Evolutionary conservation across 2,329 filamentous ascomycete species (phyloP).

Genomic region (Neopestalotiopsis sp.): DNA sequence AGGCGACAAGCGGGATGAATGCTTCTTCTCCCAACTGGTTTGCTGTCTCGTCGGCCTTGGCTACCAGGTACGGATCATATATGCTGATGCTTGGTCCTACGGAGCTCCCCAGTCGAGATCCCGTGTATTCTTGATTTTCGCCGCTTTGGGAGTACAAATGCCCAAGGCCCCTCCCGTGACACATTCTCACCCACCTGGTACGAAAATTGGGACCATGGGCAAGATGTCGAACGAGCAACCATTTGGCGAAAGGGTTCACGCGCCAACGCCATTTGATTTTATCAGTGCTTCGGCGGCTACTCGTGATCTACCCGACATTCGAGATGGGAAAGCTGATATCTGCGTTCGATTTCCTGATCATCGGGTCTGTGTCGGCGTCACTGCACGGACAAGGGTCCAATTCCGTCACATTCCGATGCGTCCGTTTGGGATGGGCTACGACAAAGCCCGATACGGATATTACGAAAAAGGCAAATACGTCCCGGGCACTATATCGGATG

Average conservation of each 20-base stretch:
- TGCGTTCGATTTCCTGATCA: slow-evolving; percentile 75
- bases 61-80: slow-evolving; percentile 74
- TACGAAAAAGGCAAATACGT: slow-evolving; percentile 32
- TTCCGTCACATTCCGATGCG: slow-evolving; percentile 64
- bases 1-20: slow-evolving; percentile 55
- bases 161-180: slow-evolving; percentile 63
- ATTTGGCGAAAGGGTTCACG: slow-evolving; percentile 59
- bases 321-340: slow-evolving; percentile 64
- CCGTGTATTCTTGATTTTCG: slow-evolving; percentile 74
- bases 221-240: slow-evolving; percentile 62
- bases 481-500: neutral
- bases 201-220: slow-evolving; percentile 53
- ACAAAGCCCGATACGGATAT: slow-evolving; percentile 45
- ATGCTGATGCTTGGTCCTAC: slow-evolving; percentile 72
- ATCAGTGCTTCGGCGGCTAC: slow-evolving; percentile 60
- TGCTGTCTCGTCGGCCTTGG: slow-evolving; percentile 77
- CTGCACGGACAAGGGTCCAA: slow-evolving; percentile 46
- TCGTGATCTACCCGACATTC: slow-evolving; percentile 65
- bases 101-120: slow-evolving; percentile 70
- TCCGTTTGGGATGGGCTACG: slow-evolving; percentile 61
- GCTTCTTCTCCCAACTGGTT: slow-evolving; percentile 76
- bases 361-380: slow-evolving; percentile 51
- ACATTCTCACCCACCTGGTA: slow-evolving; percentile 61
- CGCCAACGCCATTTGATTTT: slow-evolving; percentile 65
- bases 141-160: slow-evolving; percentile 67